phyloP scores from a whole-genome alignment of 768 basidiomycete genomes.

The Collybiopsis luxurians region DNA sequence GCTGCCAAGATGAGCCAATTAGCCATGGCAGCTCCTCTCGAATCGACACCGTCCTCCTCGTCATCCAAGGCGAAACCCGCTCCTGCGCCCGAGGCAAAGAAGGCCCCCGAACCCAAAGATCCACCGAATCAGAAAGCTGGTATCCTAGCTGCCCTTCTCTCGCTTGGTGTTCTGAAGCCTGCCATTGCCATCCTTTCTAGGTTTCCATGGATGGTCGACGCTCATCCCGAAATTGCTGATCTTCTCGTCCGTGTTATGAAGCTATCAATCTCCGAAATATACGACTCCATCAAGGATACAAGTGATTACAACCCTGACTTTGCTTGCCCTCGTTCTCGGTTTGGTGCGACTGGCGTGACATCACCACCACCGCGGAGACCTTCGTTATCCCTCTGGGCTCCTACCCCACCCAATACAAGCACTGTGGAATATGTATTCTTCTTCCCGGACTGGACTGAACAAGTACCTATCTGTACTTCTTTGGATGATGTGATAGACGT shows the following conservation, averaged over 20 bases:
- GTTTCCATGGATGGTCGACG: slow-evolving; percentile 83
- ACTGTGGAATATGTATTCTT: slow-evolving; percentile 85
- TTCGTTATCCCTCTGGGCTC: slow-evolving; percentile 72
- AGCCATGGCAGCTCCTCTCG: slow-evolving; percentile 83
- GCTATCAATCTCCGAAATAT: slow-evolving; percentile 67
- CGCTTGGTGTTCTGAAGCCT: slow-evolving; percentile 80
- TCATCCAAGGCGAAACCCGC: slow-evolving; percentile 33
- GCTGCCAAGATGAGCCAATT: slow-evolving; percentile 73
- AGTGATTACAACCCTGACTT: slow-evolving; percentile 66
- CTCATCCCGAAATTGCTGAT: slow-evolving; percentile 82
- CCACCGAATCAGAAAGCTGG: slow-evolving; percentile 75
- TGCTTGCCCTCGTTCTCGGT: slow-evolving; percentile 60
- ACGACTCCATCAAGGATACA: slow-evolving; percentile 46
- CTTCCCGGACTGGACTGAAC: slow-evolving; percentile 79
- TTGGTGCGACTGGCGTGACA: slow-evolving; percentile 53
- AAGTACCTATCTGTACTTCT: slow-evolving; percentile 60
- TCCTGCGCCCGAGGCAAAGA: slow-evolving; percentile 32
- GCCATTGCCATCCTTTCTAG: slow-evolving; percentile 76
- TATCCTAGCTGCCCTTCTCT: slow-evolving; percentile 75
- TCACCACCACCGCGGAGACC: slow-evolving; percentile 57
- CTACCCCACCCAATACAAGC: slow-evolving; percentile 76
- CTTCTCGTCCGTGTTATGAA: slow-evolving; percentile 76
- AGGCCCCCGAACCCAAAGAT: slow-evolving; percentile 32
- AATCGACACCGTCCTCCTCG: slow-evolving; percentile 42
- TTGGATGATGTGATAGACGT: slow-evolving; percentile 32